Percentiles rank a stretch among this genome's conserved stretches.
Conservation (phyloP, 495 filamentous ascomycete species). For the Penicillium pulvis region DNA sequence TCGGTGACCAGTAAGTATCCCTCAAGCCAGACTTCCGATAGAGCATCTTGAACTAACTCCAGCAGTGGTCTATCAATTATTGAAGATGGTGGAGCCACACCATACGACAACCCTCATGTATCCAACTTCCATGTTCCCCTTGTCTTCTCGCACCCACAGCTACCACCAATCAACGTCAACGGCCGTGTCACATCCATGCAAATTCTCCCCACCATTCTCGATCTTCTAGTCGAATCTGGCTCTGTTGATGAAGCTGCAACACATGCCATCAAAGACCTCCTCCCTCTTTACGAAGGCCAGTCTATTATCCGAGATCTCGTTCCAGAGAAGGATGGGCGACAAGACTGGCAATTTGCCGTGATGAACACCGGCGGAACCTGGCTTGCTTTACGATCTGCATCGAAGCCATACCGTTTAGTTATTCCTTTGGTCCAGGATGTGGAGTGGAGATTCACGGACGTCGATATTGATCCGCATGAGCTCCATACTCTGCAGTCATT, state of each 20-base stretch:
- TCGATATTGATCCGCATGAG: slow-evolving; percentile 39
- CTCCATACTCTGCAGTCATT: slow-evolving; percentile 31
- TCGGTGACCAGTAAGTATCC: slow-evolving; percentile 44
- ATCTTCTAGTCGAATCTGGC: slow-evolving; percentile 37
- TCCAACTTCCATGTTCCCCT: slow-evolving; percentile 44
- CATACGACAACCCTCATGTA: slow-evolving; percentile 44
- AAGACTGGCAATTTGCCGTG: slow-evolving; percentile 46
- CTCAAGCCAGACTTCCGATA: not conserved
- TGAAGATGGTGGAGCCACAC: slow-evolving; percentile 33
- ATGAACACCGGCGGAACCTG: slow-evolving; percentile 45
- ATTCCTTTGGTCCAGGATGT: slow-evolving; percentile 40
- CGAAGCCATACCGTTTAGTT: slow-evolving; percentile 38
- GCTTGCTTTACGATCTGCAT: slow-evolving; percentile 32
- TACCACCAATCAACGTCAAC: slow-evolving; percentile 38
- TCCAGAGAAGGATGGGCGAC: slow-evolving; percentile 22
- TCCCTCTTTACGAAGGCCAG: slow-evolving; percentile 48
- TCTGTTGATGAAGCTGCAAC: slow-evolving; percentile 30
- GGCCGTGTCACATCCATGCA: slow-evolving; percentile 37
- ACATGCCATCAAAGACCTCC: slow-evolving; percentile 34
- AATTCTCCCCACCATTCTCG: slow-evolving; percentile 47
- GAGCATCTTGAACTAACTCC: slow-evolving; percentile 1
- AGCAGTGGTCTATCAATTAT: slow-evolving; percentile 32
- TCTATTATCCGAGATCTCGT: slow-evolving; percentile 40
- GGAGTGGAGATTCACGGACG: slow-evolving; percentile 40
- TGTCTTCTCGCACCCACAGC: slow-evolving; percentile 41